Base-by-base conservation (phyloP, 2,329 filamentous ascomycete species). In the Trichocomaceae sp. region DNA sequence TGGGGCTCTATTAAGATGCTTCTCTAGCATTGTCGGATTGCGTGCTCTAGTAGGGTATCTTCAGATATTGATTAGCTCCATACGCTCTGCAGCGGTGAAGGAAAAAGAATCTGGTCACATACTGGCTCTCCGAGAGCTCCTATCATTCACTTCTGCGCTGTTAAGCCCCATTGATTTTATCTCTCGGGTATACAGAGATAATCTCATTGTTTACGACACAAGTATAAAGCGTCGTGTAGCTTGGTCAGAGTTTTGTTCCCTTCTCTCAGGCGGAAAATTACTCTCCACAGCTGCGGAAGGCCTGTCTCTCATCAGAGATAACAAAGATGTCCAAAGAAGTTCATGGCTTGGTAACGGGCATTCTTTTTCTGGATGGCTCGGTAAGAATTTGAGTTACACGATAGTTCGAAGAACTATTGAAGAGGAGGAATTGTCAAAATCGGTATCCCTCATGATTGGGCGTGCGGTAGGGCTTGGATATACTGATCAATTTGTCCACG, bases 1-100 rank as follows among this genome's bases (percentile, higher is more conserved):
- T 45, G 69, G 80, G 2, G 72, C 65, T 6, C 57, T 97, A 15
- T 62, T 88, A 1, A 69, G 72, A 57, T 88, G 84, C 64, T 73
- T 99, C 5, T 79, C 79, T 55, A 96, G 84, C 64, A 76, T 93
- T 15, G 79, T 85, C 2, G 91, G 90, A 0, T 69, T 96, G 31
- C 92, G 90, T 58, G 86, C 88, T n/a, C 66, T 91, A 26, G 68
- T 90, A 9, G 78, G 84, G n/a, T 83, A 86, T 52, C 72, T 95
- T 29, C 83, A 82, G 57, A 76, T 79, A 19, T 73, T 88, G 17
- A 77, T 85, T 48, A 58, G 64, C 52, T 56, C 60, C 10, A 58
- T 59, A 35, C 61, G 60, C 17, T 60, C 61, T 41, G 59, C 62
- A 31, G 57, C 63, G 42, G 60, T 66, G 29, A 56, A 66, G 52